phyloP scores from a whole-genome alignment of 2,329 filamentous ascomycete species.

The Rutstroemia sp. region DNA sequence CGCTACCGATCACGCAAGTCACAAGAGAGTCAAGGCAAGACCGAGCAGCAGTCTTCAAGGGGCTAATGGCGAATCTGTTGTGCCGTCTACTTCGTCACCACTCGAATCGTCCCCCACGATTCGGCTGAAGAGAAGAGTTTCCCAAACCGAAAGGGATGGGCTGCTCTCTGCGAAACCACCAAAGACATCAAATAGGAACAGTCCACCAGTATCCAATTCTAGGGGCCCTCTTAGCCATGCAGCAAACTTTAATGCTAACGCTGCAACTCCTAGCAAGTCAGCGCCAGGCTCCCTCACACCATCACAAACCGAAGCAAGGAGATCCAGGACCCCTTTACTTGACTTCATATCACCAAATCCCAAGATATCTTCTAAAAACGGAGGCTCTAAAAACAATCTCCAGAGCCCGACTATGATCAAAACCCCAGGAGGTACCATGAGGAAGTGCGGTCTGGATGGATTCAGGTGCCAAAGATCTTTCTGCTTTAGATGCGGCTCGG shows the following conservation, averaged over 20 bases:
- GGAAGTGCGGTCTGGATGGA: constrained; percentile 47
- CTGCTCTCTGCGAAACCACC: background rate
- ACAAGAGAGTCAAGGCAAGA: too few species aligned
- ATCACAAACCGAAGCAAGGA: background rate
- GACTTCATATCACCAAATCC: constrained; percentile 19
- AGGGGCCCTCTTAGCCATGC: background rate
- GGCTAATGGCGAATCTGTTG: background rate
- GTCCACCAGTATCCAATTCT: background rate
- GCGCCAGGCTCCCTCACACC: background rate
- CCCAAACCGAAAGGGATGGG: constrained; percentile 5
- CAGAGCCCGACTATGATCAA: constrained; percentile 24
- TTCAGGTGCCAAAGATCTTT: constrained; percentile 50
- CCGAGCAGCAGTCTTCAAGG: background rate
- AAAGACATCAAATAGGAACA: background rate
- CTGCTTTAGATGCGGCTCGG: constrained; percentile 45
- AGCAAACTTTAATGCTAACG: background rate
- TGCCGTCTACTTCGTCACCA: background rate
- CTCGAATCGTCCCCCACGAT: background rate
- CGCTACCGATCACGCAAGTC: background rate
- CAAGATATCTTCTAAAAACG: background rate
- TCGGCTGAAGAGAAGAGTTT: background rate
- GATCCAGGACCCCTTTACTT: constrained; percentile 18
- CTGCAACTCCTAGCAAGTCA: background rate
- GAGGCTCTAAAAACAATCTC: constrained; percentile 10
- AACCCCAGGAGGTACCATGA: constrained; percentile 43